phyloP scores from a whole-genome alignment of 179 eudicot species.

The Gypsophila paniculata region DNA sequence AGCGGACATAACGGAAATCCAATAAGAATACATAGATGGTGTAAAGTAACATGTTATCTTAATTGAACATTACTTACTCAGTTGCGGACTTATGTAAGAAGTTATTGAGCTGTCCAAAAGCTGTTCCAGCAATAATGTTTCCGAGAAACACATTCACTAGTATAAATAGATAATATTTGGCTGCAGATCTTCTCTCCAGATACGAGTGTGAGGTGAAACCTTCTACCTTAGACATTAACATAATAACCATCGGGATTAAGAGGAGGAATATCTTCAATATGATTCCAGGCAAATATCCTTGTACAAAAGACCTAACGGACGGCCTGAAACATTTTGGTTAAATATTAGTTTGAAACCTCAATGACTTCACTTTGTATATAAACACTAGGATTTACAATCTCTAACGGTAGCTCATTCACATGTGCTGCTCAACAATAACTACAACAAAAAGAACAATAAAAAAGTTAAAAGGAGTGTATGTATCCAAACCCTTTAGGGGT shows the following conservation, averaged over 20 bases:
- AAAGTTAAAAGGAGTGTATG: background rate
- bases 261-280: slow-evolving; percentile 75
- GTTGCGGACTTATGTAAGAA: slow-evolving; percentile 63
- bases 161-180: slow-evolving; percentile 68
- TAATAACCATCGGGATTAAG: slow-evolving; percentile 64
- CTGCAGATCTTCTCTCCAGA: slow-evolving; percentile 80
- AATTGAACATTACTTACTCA: slow-evolving; percentile 43
- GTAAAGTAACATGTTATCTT: slow-evolving; percentile 4
- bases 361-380: background rate
- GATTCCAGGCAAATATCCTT: slow-evolving; percentile 90
- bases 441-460: background rate
- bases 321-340: slow-evolving; percentile 39
- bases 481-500: background rate
- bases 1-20: background rate
- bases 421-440: background rate
- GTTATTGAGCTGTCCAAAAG: slow-evolving; percentile 63
- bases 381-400: background rate
- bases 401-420: background rate
- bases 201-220: slow-evolving; percentile 66
- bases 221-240: slow-evolving; percentile 84
- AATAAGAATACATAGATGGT: background rate
- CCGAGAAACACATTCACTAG: slow-evolving; percentile 85
- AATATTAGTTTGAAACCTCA: slow-evolving; percentile 13
- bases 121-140: slow-evolving; percentile 74
- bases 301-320: slow-evolving; percentile 51